These are phyloP conservation scores for Croton laevigatus DNA, from an alignment of 441 rosid species.

Conservation along the genomic window DNA sequence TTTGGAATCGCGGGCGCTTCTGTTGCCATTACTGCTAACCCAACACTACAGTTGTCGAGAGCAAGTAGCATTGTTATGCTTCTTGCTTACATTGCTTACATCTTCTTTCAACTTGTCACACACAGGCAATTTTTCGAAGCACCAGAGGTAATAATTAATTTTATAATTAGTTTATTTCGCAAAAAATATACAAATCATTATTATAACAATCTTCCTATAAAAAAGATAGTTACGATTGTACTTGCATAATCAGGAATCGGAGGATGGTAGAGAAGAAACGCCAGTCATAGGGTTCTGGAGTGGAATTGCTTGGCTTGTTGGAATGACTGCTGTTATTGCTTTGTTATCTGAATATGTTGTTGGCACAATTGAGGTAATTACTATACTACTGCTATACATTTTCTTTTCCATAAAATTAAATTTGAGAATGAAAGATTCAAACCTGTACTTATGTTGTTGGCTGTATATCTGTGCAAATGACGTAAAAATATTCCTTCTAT, in stretches of 20 bases:
- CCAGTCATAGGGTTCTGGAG: conserved; percentile 83
- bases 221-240: not conserved
- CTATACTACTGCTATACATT: too few species aligned
- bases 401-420: too few species aligned
- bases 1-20: conserved; percentile 38
- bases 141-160: conserved; percentile 31
- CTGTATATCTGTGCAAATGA: too few species aligned
- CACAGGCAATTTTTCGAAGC: conserved; percentile 73
- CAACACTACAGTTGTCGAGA: conserved; percentile 59
- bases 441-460: too few species aligned
- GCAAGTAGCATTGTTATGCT: conserved; percentile 78
- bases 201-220: too few species aligned
- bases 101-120: conserved; percentile 65
- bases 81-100: conserved; percentile 50
- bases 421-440: not conserved
- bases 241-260: conserved; percentile 34
- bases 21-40: conserved; percentile 24
- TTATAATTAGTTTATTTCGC: too few species aligned
- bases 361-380: conserved; percentile 74
- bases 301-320: conserved; percentile 71
- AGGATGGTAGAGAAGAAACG: conserved; percentile 39
- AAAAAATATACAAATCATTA: too few species aligned
- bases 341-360: conserved; percentile 82
- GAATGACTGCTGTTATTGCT: conserved; percentile 73
- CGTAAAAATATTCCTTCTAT: not conserved